These are phyloP conservation scores for Phytophthora vignae DNA, from an alignment of 352 stramenopile genomes.

Conservation along the genomic window DNA sequence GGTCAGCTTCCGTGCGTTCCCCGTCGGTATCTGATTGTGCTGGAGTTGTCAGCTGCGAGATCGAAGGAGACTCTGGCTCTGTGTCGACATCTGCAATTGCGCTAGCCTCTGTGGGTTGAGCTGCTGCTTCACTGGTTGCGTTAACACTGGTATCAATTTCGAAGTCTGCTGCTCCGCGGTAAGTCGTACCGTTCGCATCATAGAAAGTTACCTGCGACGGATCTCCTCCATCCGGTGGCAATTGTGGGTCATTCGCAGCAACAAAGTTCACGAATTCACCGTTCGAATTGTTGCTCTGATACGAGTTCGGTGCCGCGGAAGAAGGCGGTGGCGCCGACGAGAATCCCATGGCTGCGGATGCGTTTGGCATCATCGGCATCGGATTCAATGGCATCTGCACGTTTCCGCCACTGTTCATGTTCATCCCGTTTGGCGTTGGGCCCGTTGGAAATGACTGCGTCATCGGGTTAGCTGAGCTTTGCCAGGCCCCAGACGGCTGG, in stretches of 20 bases:
- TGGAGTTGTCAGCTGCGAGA: slow-evolving; percentile 78
- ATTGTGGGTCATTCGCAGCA: slow-evolving; percentile 62
- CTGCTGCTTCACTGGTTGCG: neutral
- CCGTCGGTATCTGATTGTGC: slow-evolving; percentile 71
- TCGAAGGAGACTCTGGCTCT: slow-evolving; percentile 58
- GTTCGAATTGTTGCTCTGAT: slow-evolving; percentile 30
- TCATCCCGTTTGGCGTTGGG: slow-evolving; percentile 25
- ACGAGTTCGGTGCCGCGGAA: slow-evolving; percentile 25
- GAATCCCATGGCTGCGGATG: slow-evolving; percentile 29
- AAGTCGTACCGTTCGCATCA: slow-evolving; percentile 72
- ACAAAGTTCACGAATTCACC: slow-evolving; percentile 54
- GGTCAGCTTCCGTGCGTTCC: slow-evolving; percentile 36
- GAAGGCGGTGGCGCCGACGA: slow-evolving; percentile 22
- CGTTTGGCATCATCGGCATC: slow-evolving; percentile 31
- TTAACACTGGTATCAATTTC: slow-evolving; percentile 43
- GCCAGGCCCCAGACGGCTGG: slow-evolving; percentile 30
- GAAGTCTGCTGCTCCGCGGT: slow-evolving; percentile 64
- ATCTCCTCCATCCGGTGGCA: slow-evolving; percentile 41
- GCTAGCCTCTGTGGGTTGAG: neutral
- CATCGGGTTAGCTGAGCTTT: slow-evolving; percentile 31
- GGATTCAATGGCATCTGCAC: slow-evolving; percentile 36
- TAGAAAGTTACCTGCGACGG: slow-evolving; percentile 68
- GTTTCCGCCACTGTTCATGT: slow-evolving; percentile 24
- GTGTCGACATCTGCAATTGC: slow-evolving; percentile 67
- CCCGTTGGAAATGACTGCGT: slow-evolving; percentile 22